Base-by-base conservation (phyloP, 1,139 yeast genomes). In the Taphrina sp. region DNA sequence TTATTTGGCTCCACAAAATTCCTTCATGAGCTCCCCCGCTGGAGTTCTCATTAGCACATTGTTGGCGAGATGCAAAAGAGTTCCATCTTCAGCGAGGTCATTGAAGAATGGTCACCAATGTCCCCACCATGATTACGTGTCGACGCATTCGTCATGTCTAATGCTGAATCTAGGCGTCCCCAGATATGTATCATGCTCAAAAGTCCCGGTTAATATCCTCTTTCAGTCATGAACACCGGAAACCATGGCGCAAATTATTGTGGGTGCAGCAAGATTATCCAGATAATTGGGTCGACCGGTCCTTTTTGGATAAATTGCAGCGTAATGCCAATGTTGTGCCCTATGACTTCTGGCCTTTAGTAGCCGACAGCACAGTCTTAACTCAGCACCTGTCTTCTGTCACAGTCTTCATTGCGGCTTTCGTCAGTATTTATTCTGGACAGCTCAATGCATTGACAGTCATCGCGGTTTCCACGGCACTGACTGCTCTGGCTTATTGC, bases 231-330 rank as follows among this genome's bases (percentile, higher is more conserved):
- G 10, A 7, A 7, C 31, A 26, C 12, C 54, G 38, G 29, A 59
- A 59, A 55, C 72, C 76, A 14, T 90, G 97, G 97, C 77, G 84
- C 64, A 86, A 94, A 65, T 77, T 89, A 43, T 76, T 92, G n/a
- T 92, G 95, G 83, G 77, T 85, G 42, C 77, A 78, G 59, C 96
- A 90, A 66, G 86, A 86, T 12, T 90, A 82, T 65, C 95, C 95
- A 0, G 98, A 92, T 68, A 92, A 89, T 69, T 87, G 87, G 70
- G 92, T 95, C 1, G 95, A 89, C 66, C 70, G 72, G 7, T 79
- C 90, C 5, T 92, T 92, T 66, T 72, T 89, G 16, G 80, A 89
- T 2, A 95, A 84, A 66, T 75, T 90, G 62, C 81, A 82, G 63
- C 74, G 94, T 46, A 88, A 88, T 70, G 75, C 52, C 31, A 82